Evolutionary conservation across 73 alveolate genomes (phyloP).

Genomic region (Paramecium bursaria): DNA sequence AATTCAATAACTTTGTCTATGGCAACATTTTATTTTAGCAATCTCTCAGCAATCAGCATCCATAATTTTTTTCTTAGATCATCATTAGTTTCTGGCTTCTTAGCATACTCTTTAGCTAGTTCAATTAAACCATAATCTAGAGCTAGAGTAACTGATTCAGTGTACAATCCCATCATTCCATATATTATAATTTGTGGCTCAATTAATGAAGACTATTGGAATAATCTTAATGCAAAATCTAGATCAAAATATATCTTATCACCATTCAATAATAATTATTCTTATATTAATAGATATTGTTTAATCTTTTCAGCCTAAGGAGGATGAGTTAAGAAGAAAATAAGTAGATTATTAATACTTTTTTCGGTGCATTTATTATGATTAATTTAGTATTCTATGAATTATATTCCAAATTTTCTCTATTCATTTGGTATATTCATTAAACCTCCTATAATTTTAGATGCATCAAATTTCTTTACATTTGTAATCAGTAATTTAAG

Average conservation of each 20-base stretch:
- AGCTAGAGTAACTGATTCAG: slow-evolving; percentile 95
- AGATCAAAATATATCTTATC: slow-evolving; percentile 81
- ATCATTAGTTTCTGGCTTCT: slow-evolving; percentile 84
- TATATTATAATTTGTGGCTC: slow-evolving; percentile 85
- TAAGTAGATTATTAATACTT: slow-evolving; percentile 88
- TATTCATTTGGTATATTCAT: slow-evolving; percentile 84
- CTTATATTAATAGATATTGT: slow-evolving; percentile 81
- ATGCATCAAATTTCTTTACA: slow-evolving; percentile 77
- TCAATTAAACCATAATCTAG: slow-evolving; percentile 85
- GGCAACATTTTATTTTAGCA: slow-evolving; percentile 80
- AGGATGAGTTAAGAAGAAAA: slow-evolving; percentile 86
- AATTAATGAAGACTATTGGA: slow-evolving; percentile 85
- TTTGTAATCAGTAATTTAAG: slow-evolving; percentile 77
- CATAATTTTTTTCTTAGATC: slow-evolving; percentile 93
- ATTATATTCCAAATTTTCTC: slow-evolving; percentile 77
- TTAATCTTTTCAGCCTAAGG: slow-evolving; percentile 79
- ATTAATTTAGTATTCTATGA: slow-evolving; percentile 73
- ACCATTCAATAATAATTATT: slow-evolving; percentile 68
- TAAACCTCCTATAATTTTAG: slow-evolving; percentile 89
- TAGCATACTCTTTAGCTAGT: slow-evolving; percentile 93
- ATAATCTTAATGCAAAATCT: slow-evolving; percentile 95
- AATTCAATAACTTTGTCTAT: slow-evolving; percentile 85
- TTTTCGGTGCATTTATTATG: slow-evolving; percentile 80
- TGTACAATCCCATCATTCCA: slow-evolving; percentile 93
- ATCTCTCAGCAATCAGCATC: slow-evolving; percentile 91